A percentile compares a stretch with the other conserved stretches of the same genome.
Evolutionary conservation across 192 early-diverging fungal genomes (phyloP).

Genomic region (Oehlia diaphana): DNA sequence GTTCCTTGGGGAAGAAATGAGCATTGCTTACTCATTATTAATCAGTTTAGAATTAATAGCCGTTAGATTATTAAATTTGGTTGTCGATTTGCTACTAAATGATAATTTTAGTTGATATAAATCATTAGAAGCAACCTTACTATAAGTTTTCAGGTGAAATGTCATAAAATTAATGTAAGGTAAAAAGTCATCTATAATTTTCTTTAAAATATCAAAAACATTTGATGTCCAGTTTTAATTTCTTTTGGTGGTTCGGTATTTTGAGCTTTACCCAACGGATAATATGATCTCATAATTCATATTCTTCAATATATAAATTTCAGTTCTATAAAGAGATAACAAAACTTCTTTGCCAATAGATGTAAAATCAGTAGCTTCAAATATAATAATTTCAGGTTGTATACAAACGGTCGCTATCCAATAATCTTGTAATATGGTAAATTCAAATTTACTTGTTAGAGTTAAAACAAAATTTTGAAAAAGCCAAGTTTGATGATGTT

Average conservation of each 20-base stretch:
- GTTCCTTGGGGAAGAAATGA: background rate
- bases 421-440: background rate
- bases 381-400: background rate
- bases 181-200: background rate
- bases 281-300: background rate
- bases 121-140: background rate
- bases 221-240: background rate
- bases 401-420: background rate
- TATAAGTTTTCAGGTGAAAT: background rate
- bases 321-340: background rate
- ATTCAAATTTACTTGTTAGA: background rate
- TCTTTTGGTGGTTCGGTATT: background rate
- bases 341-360: background rate
- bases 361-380: constrained; percentile 1
- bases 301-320: constrained; percentile 12
- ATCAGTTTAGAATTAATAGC: background rate
- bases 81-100: background rate
- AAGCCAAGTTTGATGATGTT: background rate
- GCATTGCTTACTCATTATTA: background rate
- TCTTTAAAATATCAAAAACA: background rate
- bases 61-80: background rate
- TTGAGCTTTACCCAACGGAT: constrained; percentile 8
- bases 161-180: background rate
- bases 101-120: background rate
- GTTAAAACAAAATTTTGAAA: background rate